A percentile compares a stretch with the other conserved stretches of the same genome.
Evolutionary conservation across 345 rosid genomes (phyloP).

Genomic region (Pistacia atlantica): DNA sequence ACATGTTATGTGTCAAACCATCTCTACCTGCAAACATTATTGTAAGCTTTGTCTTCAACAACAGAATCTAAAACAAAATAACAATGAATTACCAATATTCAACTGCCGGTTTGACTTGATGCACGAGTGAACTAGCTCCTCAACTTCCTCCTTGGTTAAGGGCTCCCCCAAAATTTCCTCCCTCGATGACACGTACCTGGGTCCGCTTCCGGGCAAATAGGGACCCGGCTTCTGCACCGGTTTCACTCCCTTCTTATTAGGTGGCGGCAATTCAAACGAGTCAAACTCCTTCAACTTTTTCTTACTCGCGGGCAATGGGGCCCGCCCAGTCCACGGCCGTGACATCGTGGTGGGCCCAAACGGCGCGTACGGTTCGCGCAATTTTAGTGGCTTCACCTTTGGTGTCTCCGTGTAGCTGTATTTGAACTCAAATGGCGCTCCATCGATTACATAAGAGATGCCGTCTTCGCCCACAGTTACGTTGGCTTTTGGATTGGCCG

Average conservation of each 20-base stretch:
- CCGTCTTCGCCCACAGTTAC: constrained; percentile 67
- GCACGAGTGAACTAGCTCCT: constrained; percentile 58
- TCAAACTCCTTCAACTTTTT: constrained; percentile 85
- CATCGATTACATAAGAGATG: constrained; percentile 68
- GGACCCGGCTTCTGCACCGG: constrained; percentile 93
- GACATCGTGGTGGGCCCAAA: constrained; percentile 82
- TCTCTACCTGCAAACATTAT: constrained; percentile 72
- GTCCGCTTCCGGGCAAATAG: constrained; percentile 70
- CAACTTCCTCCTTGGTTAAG: constrained; percentile 63
- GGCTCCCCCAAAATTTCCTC: constrained; percentile 94
- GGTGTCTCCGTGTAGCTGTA: constrained; percentile 97
- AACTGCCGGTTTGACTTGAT: constrained; percentile 64
- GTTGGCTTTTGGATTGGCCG: constrained; percentile 39
- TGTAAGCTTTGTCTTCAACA: neutral
- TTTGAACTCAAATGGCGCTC: constrained; percentile 92
- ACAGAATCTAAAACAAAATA: neutral
- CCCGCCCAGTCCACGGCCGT: constrained; percentile 97
- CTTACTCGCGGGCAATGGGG: constrained; percentile 75
- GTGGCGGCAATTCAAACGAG: constrained; percentile 77
- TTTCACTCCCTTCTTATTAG: constrained; percentile 81
- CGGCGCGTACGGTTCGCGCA: constrained; percentile 81
- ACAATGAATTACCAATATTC: constrained; percentile 66
- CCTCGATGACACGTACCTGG: constrained; percentile 67
- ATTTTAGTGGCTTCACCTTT: constrained; percentile 70
- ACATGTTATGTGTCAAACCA: constrained; percentile 95